Percentiles rank a stretch among this genome's conserved stretches.
phyloP scores from a whole-genome alignment of 495 filamentous ascomycete genomes.

The Penicillium arizonense region DNA sequence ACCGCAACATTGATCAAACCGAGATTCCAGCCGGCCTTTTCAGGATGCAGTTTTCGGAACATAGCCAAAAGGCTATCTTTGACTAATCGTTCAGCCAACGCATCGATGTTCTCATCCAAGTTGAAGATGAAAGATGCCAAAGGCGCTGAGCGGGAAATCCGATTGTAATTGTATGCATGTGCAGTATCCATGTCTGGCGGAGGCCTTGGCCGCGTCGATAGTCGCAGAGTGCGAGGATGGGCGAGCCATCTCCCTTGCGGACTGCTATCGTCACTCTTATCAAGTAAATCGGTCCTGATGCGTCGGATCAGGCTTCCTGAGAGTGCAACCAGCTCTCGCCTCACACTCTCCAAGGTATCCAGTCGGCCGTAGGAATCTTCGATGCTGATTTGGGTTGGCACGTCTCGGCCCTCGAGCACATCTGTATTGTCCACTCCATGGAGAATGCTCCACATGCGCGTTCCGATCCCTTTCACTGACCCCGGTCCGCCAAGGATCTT shows the following conservation, averaged over 20 bases:
- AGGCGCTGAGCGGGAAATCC: slow-evolving; percentile 66
- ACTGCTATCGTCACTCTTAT: slow-evolving; percentile 39
- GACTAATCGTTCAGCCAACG: slow-evolving; percentile 66
- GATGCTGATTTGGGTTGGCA: slow-evolving; percentile 90
- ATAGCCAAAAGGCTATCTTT: slow-evolving; percentile 62
- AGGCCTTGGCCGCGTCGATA: slow-evolving; percentile 70
- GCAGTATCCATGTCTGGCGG: slow-evolving; percentile 52
- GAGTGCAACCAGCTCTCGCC: slow-evolving; percentile 62
- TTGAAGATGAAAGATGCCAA: slow-evolving; percentile 69
- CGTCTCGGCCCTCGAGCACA: slow-evolving; percentile 65
- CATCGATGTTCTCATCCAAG: slow-evolving; percentile 53
- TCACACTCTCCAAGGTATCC: slow-evolving; percentile 57
- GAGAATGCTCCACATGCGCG: slow-evolving; percentile 75
- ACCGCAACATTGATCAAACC: slow-evolving; percentile 84
- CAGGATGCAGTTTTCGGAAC: slow-evolving; percentile 72
- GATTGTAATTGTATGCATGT: slow-evolving; percentile 49
- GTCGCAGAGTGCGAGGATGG: slow-evolving; percentile 66
- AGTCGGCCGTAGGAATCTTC: slow-evolving; percentile 83
- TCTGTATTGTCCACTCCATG: slow-evolving; percentile 62
- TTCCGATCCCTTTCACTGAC: slow-evolving; percentile 63
- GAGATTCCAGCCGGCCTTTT: slow-evolving; percentile 70
- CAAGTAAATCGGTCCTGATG: slow-evolving; percentile 74
- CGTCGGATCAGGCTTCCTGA: slow-evolving; percentile 69
- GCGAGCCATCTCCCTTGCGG: slow-evolving; percentile 57
- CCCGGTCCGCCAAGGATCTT: slow-evolving; percentile 67